A percentile compares a stretch with the other conserved stretches of the same genome.
These are phyloP conservation scores for Cryphonectria parasitica DNA, from an alignment of 2,329 filamentous ascomycete species.

Conservation along the genomic window DNA sequence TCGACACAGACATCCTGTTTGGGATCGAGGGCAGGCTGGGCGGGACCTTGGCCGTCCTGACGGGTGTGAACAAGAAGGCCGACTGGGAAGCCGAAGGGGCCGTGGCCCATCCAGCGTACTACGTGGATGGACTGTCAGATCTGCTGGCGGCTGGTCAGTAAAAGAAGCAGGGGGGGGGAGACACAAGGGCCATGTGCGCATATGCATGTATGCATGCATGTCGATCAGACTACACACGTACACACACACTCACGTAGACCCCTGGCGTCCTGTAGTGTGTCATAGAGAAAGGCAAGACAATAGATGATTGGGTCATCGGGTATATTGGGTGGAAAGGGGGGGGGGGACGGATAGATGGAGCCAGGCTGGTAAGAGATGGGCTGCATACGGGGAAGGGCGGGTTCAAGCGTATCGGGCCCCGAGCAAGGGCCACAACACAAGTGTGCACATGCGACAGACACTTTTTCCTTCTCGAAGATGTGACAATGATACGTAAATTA, in stretches of 20 bases:
- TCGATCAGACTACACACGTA: neutral
- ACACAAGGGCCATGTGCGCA: neutral
- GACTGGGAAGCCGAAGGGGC: constrained; percentile 76
- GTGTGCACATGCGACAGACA: neutral
- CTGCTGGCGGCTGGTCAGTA: constrained; percentile 44
- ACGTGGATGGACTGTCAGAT: constrained; percentile 84
- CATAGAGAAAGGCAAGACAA: neutral
- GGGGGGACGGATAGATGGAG: neutral
- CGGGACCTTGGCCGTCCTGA: constrained; percentile 88
- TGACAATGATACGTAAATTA: neutral
- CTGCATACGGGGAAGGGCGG: neutral
- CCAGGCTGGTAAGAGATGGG: neutral
- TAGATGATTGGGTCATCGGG: neutral
- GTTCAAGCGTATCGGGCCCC: neutral
- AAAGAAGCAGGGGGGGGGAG: neutral
- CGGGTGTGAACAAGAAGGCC: constrained; percentile 83
- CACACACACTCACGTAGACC: neutral
- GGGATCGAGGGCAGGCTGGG: constrained; percentile 89
- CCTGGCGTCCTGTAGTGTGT: neutral
- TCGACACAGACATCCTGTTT: constrained; percentile 96
- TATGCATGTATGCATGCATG: neutral
- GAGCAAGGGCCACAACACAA: neutral
- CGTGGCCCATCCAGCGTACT: constrained; percentile 75
- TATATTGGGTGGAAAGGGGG: neutral
- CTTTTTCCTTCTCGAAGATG: neutral